A percentile compares a stretch with the other conserved stretches of the same genome.
phyloP scores from a whole-genome alignment of 2,329 filamentous ascomycete genomes.

The Neonectria coccinea region DNA sequence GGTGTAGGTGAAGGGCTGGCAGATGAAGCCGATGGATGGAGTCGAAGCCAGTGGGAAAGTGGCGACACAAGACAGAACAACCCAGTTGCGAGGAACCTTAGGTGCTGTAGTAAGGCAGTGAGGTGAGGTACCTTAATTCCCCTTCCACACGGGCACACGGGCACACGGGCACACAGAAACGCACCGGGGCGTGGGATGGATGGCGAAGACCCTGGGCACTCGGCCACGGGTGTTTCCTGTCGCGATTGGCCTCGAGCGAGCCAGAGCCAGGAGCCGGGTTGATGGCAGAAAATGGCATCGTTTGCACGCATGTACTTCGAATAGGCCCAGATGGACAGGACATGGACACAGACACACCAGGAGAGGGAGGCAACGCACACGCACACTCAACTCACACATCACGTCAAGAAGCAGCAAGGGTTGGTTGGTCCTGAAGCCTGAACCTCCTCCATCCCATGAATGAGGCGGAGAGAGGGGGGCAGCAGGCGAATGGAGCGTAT shows the following conservation, averaged over 20 bases:
- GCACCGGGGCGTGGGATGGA: neutral
- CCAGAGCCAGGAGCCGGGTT: slow-evolving; percentile 6
- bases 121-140: slow-evolving; percentile 6
- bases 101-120: slow-evolving; percentile 8
- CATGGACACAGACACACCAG: neutral
- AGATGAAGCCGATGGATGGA: slow-evolving; percentile 10
- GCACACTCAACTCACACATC: neutral
- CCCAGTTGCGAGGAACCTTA: slow-evolving; percentile 10
- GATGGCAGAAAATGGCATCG: neutral
- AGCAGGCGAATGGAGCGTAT: neutral
- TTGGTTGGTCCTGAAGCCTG: neutral
- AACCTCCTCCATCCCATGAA: neutral
- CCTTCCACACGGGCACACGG: neutral
- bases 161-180: neutral
- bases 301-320: neutral
- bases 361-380: neutral
- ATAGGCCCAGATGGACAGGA: neutral
- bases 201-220: neutral
- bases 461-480: neutral
- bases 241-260: slow-evolving; percentile 7
- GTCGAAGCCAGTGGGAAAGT: slow-evolving; percentile 9
- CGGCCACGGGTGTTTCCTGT: neutral
- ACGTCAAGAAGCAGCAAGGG: neutral
- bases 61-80: slow-evolving; percentile 9
- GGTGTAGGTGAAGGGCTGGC: slow-evolving; percentile 18